Evolutionary conservation across 169 alveolate species (phyloP), one percentile per base, ranked within the genome.

Genomic region (Cryptosporidium canis): DNA sequence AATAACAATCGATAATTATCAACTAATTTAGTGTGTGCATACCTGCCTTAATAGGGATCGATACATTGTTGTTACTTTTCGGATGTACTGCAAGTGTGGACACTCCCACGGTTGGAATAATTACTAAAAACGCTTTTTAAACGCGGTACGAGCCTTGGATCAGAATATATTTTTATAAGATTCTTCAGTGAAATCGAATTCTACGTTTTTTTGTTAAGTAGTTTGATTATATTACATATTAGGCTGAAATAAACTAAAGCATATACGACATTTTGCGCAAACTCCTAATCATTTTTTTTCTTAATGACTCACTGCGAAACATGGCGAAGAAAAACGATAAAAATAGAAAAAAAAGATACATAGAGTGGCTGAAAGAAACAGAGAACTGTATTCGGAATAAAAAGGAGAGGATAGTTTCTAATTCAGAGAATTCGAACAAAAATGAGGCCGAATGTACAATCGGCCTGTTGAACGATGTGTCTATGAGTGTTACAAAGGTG

Each of bases 261-360:
- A 3, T 3, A 14, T 51, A n/a, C 9, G 2, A 8, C 35, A n/a
- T 21, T 51, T 51, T 18, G n/a, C 24, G 24, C 21, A 18, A 48
- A 9, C 24, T 5, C 63, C 18, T 21, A 51, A 21, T 16, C 21
- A 4, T n/a, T 18, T 51, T 18, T 16, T 21, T 4, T 12, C 6
- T 1, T 18, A 63, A 4, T 5, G 24, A 29, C 18, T 12, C 1
- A 18, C 0, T 24, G 6, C 21, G 9, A 66, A n/a, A 16, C 21
- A 77, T 77, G 87, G 71, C 87, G 7, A 77, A 39, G 16, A 77
- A 77, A 77, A 77, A 77, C 35, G 41, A 77, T 11, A 77, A 61
- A 18, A 39, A 16, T 77, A 77, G 43, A n/a, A 77, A 55, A 39
- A 77, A 41, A 37, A 41, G 31, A 55, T 77, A 77, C 31, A 58